These are phyloP conservation scores for Pleurotus djamor DNA, from an alignment of 768 basidiomycete species.

Conservation along the genomic window DNA sequence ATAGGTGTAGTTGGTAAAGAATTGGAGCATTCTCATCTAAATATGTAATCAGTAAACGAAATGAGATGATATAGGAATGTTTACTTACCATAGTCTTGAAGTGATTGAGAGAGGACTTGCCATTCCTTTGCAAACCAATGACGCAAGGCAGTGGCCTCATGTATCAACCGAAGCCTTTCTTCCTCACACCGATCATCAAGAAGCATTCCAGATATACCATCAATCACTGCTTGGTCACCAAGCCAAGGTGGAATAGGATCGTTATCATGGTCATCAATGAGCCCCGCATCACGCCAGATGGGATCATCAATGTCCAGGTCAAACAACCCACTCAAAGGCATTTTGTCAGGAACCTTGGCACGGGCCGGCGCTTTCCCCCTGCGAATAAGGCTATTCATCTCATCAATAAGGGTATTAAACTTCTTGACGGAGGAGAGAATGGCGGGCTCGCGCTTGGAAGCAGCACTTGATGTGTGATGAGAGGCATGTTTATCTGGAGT, in stretches of 20 bases:
- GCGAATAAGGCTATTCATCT: slow-evolving; percentile 17
- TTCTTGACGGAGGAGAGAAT: slow-evolving; percentile 17
- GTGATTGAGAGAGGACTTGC: not conserved
- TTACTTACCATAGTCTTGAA: not conserved
- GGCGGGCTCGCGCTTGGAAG: slow-evolving; percentile 22
- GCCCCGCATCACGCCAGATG: slow-evolving; percentile 30
- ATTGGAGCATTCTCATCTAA: not conserved
- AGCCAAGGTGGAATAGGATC: slow-evolving; percentile 21
- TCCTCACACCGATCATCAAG: slow-evolving; percentile 21
- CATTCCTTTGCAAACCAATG: not conserved
- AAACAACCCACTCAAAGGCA: slow-evolving; percentile 20
- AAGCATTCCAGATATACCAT: slow-evolving; percentile 26
- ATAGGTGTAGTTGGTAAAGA: not conserved
- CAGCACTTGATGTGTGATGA: slow-evolving; percentile 20
- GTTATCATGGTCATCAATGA: slow-evolving; percentile 13
- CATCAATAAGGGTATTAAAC: slow-evolving; percentile 25
- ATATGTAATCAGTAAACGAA: not conserved
- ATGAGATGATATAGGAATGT: not conserved
- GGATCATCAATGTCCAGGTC: slow-evolving; percentile 31
- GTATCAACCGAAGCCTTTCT: slow-evolving; percentile 13
- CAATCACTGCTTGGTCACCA: slow-evolving; percentile 17
- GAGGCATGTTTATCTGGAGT: slow-evolving; percentile 21
- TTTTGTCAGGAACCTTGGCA: slow-evolving; percentile 17
- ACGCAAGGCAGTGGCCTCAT: not conserved
- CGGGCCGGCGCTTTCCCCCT: slow-evolving; percentile 16